These are phyloP conservation scores for Claviceps arundinis DNA, from an alignment of 2,329 filamentous ascomycete genomes.

Conservation along the genomic window DNA sequence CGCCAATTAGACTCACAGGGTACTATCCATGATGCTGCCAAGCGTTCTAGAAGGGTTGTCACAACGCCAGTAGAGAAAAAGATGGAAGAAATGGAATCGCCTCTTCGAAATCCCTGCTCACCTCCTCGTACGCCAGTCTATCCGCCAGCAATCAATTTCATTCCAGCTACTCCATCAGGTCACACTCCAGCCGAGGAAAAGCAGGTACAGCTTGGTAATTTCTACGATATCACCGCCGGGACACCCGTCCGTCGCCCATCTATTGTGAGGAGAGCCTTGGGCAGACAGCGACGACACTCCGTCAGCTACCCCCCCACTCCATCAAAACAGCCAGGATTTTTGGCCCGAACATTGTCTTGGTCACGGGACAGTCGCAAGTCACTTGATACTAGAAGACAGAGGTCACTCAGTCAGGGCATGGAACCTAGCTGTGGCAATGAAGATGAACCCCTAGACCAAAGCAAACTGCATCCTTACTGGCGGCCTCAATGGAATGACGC, in stretches of 20 bases:
- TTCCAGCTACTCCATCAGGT: conserved; percentile 49
- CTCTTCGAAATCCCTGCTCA: conserved; percentile 47
- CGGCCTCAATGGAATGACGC: conserved; percentile 34
- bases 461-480: conserved; percentile 49
- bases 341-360: conserved; percentile 41
- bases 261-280: conserved; percentile 40
- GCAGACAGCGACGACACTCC: conserved; percentile 30
- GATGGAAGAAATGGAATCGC: conserved; percentile 45
- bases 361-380: conserved; percentile 26
- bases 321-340: conserved; percentile 27
- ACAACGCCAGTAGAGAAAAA: conserved; percentile 37
- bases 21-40: conserved; percentile 25
- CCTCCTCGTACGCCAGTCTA: conserved; percentile 38
- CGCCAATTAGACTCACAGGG: conserved; percentile 10
- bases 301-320: conserved; percentile 27
- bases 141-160: conserved; percentile 40
- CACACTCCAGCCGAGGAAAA: conserved; percentile 41
- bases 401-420: conserved; percentile 15
- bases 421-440: conserved; percentile 27
- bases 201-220: conserved; percentile 38
- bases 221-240: conserved; percentile 33
- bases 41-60: conserved; percentile 26
- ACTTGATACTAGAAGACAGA: conserved; percentile 13
- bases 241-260: conserved; percentile 35
- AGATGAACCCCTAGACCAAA: conserved; percentile 35